phyloP scores from a whole-genome alignment of 345 rosid genomes.

The Camelina sativa region DNA sequence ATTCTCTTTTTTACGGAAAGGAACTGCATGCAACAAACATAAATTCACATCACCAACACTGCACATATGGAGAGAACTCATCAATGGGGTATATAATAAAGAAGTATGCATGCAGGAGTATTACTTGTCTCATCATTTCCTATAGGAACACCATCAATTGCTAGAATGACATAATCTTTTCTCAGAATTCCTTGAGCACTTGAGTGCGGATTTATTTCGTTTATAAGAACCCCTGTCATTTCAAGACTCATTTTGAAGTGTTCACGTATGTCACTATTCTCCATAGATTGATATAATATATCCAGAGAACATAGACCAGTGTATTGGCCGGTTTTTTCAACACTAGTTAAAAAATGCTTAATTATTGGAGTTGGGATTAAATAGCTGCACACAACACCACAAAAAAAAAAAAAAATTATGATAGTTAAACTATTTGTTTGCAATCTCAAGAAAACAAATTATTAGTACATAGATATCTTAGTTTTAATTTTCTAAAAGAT shows the following conservation, averaged over 20 bases:
- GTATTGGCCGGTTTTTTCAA: constrained; percentile 63
- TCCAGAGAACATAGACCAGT: constrained; percentile 71
- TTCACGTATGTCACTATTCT: constrained; percentile 64
- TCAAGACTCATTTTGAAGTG: constrained; percentile 56
- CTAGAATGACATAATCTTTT: constrained; percentile 66
- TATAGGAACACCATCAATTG: constrained; percentile 68
- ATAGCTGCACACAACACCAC: constrained; percentile 48
- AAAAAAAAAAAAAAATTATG: too few relatives aligned
- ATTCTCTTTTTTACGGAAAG: constrained; percentile 70
- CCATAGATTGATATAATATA: constrained; percentile 64
- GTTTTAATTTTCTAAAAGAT: too few relatives aligned
- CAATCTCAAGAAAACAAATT: too few relatives aligned
- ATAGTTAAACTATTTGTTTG: too few relatives aligned
- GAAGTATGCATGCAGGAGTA: background rate
- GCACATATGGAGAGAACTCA: background rate
- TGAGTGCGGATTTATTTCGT: constrained; percentile 67
- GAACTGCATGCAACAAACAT: constrained; percentile 55
- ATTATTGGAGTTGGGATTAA: constrained; percentile 77
- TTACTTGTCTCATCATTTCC: constrained; percentile 79
- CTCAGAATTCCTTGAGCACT: constrained; percentile 53
- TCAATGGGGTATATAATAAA: background rate
- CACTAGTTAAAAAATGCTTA: constrained; percentile 61
- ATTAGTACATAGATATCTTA: too few relatives aligned
- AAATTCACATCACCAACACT: background rate
- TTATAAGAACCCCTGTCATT: constrained; percentile 73